These are phyloP conservation scores for Aspergillus baeticus DNA, from an alignment of 495 filamentous ascomycete species.

Conservation along the genomic window DNA sequence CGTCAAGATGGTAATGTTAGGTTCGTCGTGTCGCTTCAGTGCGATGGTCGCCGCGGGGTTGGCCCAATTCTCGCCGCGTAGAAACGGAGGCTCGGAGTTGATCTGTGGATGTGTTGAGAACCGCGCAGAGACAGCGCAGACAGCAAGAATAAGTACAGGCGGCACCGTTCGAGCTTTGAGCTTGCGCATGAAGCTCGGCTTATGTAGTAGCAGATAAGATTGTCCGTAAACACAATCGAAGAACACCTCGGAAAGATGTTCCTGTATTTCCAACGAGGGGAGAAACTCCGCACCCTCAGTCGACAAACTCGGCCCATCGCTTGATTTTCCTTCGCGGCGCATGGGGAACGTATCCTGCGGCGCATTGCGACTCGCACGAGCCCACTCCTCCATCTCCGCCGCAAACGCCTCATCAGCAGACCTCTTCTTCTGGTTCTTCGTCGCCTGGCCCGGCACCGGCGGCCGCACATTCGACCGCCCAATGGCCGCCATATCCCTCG, in stretches of 20 bases:
- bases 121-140: slow-evolving; percentile 88
- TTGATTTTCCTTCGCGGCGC: slow-evolving; percentile 56
- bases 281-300: slow-evolving; percentile 81
- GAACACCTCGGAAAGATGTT: slow-evolving; percentile 91
- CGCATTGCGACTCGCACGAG: slow-evolving; percentile 51
- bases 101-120: slow-evolving; percentile 95
- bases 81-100: slow-evolving; percentile 76
- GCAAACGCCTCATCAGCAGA: slow-evolving; percentile 87
- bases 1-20: slow-evolving; percentile 92
- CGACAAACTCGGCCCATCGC: slow-evolving; percentile 69
- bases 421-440: slow-evolving; percentile 73
- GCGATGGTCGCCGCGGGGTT: slow-evolving; percentile 80
- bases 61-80: slow-evolving; percentile 90
- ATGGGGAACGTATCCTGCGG: slow-evolving; percentile 55
- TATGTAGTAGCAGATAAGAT: slow-evolving; percentile 92
- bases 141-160: slow-evolving; percentile 84
- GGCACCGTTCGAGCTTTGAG: slow-evolving; percentile 68
- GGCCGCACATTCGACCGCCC: slow-evolving; percentile 80
- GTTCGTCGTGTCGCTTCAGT: slow-evolving; percentile 83
- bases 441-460: slow-evolving; percentile 57
- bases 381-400: slow-evolving; percentile 79
- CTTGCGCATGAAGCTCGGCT: slow-evolving; percentile 92
- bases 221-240: slow-evolving; percentile 97
- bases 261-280: slow-evolving; percentile 85
- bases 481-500: slow-evolving; percentile 56